A percentile compares a stretch with the other conserved stretches of the same genome.
phyloP scores from a whole-genome alignment of 345 rosid species.

The Hypericum perforatum region DNA sequence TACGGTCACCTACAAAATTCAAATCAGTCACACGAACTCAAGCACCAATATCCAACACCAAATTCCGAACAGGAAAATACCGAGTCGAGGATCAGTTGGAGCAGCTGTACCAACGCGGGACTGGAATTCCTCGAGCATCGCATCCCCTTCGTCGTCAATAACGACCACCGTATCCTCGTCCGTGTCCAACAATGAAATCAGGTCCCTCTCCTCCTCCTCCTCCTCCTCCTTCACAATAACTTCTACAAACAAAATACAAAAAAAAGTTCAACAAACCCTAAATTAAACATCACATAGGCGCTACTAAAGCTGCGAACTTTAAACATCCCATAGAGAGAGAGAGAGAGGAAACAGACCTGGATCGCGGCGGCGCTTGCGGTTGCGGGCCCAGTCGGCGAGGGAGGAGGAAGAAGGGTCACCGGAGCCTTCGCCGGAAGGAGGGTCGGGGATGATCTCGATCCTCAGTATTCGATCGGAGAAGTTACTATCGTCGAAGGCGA shows the following conservation, averaged over 20 bases:
- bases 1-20: slow-evolving; percentile 30
- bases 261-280: background rate
- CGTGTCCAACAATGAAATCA: slow-evolving; percentile 42
- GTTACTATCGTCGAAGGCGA: slow-evolving; percentile 68
- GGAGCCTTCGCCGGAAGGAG: slow-evolving; percentile 25
- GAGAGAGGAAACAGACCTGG: background rate
- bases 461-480: slow-evolving; percentile 74
- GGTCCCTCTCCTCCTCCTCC: slow-evolving; percentile 43
- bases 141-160: slow-evolving; percentile 45
- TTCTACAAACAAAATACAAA: slow-evolving; percentile 24
- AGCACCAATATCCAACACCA: background rate
- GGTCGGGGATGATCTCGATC: slow-evolving; percentile 51
- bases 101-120: slow-evolving; percentile 20
- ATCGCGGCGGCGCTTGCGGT: slow-evolving; percentile 64
- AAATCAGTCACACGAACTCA: slow-evolving; percentile 1
- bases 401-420: slow-evolving; percentile 40
- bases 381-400: slow-evolving; percentile 56
- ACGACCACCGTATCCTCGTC: slow-evolving; percentile 27
- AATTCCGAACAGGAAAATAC: slow-evolving; percentile 12
- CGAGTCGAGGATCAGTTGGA: slow-evolving; percentile 16
- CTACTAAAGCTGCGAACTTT: background rate
- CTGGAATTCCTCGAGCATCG: slow-evolving; percentile 39
- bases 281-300: background rate
- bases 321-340: background rate
- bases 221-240: slow-evolving; percentile 34